Evolutionary conservation across 1,139 yeast species (phyloP), one percentile per base, ranked within the genome.

Genomic region (Scheffersomyces parashehatae): DNA sequence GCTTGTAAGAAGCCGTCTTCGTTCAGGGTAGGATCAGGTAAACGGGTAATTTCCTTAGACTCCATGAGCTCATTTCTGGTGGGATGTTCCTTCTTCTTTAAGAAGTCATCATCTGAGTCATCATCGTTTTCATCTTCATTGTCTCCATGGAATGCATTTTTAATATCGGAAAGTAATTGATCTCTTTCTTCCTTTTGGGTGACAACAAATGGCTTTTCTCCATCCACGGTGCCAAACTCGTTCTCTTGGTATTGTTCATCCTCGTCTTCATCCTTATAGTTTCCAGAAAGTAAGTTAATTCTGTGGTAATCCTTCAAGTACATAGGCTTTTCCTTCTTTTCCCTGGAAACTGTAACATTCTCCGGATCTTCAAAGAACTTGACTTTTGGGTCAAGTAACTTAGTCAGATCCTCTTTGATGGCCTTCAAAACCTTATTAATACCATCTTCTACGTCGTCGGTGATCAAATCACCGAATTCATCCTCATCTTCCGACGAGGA

Each of bases 281-380:
- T 75, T 12, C 88, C 88, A 11, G 82, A 73, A 30, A 95, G 70
- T 33, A 91, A 68, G 53, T 82, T 85, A 81, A 82, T 80, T 61
- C 99, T 77, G 60, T 93, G 98, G 60, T 91, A 93, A 61, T 95
- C 99, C 57, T 90, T 89, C 62, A 95, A 77, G 59, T 84, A 89
- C 51, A 93, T 73, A 4, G 98, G 97, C 62, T 89, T 89, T 24
- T 83, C 83, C 40, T 73, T 71, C 44, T 75, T 74, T 11, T 50
- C 53, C 35, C 53, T 38, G 30, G 49, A 44, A 10, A 40, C 46
- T 9, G 43, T 49, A 12, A 53, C 41, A 4, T 68, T 70, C 29
- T 74, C 83, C 2, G 83, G 75, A 26, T 84, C 87, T 10, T 82
- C 82, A 62, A 88, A 93, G 59, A 91, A 93, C 56, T 76, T 80